A percentile compares a stretch with the other conserved stretches of the same genome.
These are phyloP conservation scores for Cutaneotrichosporon daszewskae DNA, from an alignment of 1,284 basidiomycete genomes.

Conservation along the genomic window DNA sequence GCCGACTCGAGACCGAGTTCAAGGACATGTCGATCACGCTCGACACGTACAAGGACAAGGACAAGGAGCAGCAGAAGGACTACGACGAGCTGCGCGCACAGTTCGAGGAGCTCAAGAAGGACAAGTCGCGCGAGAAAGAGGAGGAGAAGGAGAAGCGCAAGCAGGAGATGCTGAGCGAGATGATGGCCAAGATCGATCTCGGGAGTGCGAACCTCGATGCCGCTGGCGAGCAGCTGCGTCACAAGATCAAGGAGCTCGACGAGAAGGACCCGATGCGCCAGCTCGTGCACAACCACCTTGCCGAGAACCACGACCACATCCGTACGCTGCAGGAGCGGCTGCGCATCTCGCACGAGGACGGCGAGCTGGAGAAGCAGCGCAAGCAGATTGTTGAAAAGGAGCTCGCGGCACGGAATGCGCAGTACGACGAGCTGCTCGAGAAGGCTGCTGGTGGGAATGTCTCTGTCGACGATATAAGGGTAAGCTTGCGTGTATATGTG, in stretches of 20 bases:
- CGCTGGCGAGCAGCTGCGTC: conserved; percentile 37
- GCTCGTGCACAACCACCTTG: conserved; percentile 74
- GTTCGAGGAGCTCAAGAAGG: conserved; percentile 72
- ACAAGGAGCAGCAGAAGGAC: conserved; percentile 77
- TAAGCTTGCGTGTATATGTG: conserved; percentile 43
- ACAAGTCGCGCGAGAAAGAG: conserved; percentile 77
- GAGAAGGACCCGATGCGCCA: conserved; percentile 50
- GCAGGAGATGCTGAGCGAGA: conserved; percentile 98
- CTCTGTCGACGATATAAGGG: conserved; percentile 82
- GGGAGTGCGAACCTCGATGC: conserved; percentile 30
- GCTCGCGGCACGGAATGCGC: conserved; percentile 73
- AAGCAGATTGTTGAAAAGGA: conserved; percentile 83
- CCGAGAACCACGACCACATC: conserved; percentile 78
- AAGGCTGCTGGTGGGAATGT: conserved; percentile 34
- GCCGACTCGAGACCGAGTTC: conserved; percentile 88
- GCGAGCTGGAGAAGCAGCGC: conserved; percentile 73
- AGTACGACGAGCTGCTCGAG: conserved; percentile 90
- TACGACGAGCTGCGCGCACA: conserved; percentile 83
- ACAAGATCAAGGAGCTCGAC: conserved; percentile 38
- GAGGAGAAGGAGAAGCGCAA: conserved; percentile 99
- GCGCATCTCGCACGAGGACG: conserved; percentile 85
- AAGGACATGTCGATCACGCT: conserved; percentile 93
- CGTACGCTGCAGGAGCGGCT: conserved; percentile 87
- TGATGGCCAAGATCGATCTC: conserved; percentile 99
- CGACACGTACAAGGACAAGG: conserved; percentile 94